These are phyloP conservation scores for Pyricularia pennisetigena DNA, from an alignment of 2,329 filamentous ascomycete species.

Conservation along the genomic window DNA sequence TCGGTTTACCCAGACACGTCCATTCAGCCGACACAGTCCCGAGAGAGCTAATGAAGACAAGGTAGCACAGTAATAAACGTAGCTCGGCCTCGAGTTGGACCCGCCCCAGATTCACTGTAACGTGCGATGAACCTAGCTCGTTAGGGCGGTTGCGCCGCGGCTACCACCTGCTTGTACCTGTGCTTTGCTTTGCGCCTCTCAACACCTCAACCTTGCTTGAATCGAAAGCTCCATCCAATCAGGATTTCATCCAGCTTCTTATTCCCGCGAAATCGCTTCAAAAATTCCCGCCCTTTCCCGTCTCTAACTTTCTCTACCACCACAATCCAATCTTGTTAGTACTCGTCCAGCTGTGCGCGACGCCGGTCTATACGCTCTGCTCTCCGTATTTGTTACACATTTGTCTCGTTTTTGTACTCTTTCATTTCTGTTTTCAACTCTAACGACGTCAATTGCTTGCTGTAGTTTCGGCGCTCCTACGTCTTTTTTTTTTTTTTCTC, in stretches of 20 bases:
- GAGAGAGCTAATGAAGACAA: neutral
- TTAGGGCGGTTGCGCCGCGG: neutral
- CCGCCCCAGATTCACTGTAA: neutral
- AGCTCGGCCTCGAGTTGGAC: neutral
- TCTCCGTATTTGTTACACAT: constrained; percentile 2
- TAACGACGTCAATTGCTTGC: neutral
- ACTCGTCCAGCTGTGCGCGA: neutral
- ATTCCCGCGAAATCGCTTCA: neutral
- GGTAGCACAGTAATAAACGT: neutral
- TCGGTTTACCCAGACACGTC: neutral
- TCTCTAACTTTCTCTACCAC: neutral
- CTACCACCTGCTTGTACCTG: neutral
- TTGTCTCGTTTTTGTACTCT: constrained; percentile 1
- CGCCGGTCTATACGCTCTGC: neutral
- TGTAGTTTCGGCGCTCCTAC: neutral
- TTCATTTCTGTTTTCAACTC: constrained; percentile 4
- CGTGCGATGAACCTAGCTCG: neutral
- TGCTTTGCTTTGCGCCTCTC: neutral
- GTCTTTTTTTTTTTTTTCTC: too few species aligned
- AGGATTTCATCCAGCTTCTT: neutral
- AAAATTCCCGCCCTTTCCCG: neutral
- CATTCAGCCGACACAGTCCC: neutral
- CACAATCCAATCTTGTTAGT: neutral
- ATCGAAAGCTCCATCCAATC: neutral
- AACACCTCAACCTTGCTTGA: neutral